Base-by-base conservation (phyloP, 306 rosid species). In the Fragaria ananassa region DNA sequence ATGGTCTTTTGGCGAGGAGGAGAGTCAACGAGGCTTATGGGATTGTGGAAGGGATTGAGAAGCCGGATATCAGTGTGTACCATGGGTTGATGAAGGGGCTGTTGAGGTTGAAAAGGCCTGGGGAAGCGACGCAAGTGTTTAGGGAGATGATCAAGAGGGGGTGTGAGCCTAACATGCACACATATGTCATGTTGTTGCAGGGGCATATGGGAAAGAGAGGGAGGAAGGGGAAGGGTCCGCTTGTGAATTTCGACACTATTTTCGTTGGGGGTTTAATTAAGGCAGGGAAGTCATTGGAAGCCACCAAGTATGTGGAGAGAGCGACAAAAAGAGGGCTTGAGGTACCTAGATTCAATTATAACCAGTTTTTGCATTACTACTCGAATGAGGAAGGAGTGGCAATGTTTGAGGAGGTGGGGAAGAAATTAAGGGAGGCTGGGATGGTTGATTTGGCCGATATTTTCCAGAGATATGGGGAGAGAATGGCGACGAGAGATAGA, bases 291-390 rank as follows among this genome's bases (percentile, higher is more conserved):
- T 76, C 68, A 54, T 46, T 84, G 71, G 96, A 94, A 76, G 93
- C 94, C 44, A 81, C 83, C 5, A 91, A 94, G 89, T 94, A 86
- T 77, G 96, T 90, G 69, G 97, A 94, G 88, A 94, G 97, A 85
- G 53, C 79, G 56, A 76, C 82, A 80, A 73, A 86, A 51, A 82
- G 88, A 71, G 97, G 96, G 53, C 80, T 90, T 70, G 96, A 94
- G 85, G 95, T 94, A 15, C 98, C 95, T 12, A 94, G 92, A 74
- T 94, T 91, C 74, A 91, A 94, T 72, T 94, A 94, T 42, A 94
- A 87, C 27, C 86, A 86, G 49, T 94, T 94, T 79, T 84, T 91
- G 88, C 83, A 94, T 45, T 86, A 88, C 50, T 87, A 83, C 77
- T 91, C 98, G 2, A 94, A 86, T 72, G 96, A 91, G 84, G 91